Conservation (phyloP, 2,329 filamentous ascomycete genomes). For the Fusarium odoratissimum region DNA sequence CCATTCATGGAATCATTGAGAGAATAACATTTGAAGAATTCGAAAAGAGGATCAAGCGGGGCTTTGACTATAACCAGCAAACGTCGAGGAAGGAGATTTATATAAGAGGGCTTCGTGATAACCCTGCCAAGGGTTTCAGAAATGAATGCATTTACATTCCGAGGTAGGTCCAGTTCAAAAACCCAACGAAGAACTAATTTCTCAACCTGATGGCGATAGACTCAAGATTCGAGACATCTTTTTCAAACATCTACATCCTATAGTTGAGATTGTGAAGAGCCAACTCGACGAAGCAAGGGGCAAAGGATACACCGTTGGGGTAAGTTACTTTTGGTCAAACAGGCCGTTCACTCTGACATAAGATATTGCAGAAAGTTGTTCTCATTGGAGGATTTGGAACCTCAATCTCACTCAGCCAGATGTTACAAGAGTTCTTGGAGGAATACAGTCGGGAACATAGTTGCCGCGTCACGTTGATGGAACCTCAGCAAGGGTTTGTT, state of each 20-base stretch:
- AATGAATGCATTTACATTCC: background rate
- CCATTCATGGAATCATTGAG: background rate
- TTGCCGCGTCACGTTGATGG: fast-evolving
- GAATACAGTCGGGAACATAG: fast-evolving
- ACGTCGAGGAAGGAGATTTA: fast-evolving
- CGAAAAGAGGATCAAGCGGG: background rate
- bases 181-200: fast-evolving
- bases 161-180: fast-evolving
- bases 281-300: background rate
- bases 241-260: background rate
- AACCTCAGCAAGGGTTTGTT: background rate
- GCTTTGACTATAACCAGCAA: background rate
- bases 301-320: background rate
- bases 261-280: fast-evolving
- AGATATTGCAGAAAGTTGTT: background rate
- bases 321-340: fast-evolving
- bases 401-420: background rate
- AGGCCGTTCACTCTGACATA: fast-evolving
- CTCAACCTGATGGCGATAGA: background rate
- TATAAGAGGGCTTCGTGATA: fast-evolving
- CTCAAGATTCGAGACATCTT: background rate
- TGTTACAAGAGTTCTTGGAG: fast-evolving
- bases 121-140: background rate
- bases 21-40: background rate
- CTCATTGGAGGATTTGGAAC: slow-evolving; percentile 11